Evolutionary conservation across 495 filamentous ascomycete species (phyloP).

Genomic region (Penicillium cataractarum): DNA sequence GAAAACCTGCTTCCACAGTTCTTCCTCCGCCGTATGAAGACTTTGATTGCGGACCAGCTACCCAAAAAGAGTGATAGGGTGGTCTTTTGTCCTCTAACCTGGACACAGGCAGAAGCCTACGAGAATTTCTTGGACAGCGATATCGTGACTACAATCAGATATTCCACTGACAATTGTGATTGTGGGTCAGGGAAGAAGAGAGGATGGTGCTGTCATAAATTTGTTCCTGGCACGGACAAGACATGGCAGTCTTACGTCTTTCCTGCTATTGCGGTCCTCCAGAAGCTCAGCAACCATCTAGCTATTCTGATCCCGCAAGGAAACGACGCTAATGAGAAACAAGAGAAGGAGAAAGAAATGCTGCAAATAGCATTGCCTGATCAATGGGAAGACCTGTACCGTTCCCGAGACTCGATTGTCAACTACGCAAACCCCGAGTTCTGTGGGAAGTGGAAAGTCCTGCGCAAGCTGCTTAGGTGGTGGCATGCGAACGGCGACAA

Average conservation of each 20-base stretch:
- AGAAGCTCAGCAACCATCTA: slow-evolving; percentile 91
- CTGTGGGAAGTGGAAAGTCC: slow-evolving; percentile 95
- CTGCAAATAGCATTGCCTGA: slow-evolving; percentile 76
- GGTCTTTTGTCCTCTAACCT: slow-evolving; percentile 91
- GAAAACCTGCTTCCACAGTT: slow-evolving; percentile 88
- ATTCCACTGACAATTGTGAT: slow-evolving; percentile 65
- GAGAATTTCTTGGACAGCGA: slow-evolving; percentile 76
- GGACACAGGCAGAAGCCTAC: slow-evolving; percentile 82
- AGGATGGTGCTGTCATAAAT: slow-evolving; percentile 80
- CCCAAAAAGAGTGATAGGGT: slow-evolving; percentile 94
- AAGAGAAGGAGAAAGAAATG: slow-evolving; percentile 75
- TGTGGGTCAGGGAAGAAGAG: slow-evolving; percentile 71
- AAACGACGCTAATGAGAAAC: slow-evolving; percentile 71
- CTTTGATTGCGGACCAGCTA: slow-evolving; percentile 89
- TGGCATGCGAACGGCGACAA: slow-evolving; percentile 93
- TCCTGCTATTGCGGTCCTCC: slow-evolving; percentile 77
- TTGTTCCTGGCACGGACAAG: slow-evolving; percentile 54
- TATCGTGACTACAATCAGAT: slow-evolving; percentile 68
- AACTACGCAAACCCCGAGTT: slow-evolving; percentile 89
- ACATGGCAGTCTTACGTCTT: slow-evolving; percentile 84
- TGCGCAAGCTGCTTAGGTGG: slow-evolving; percentile 82
- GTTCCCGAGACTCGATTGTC: slow-evolving; percentile 72
- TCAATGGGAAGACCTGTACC: slow-evolving; percentile 76
- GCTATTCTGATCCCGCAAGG: slow-evolving; percentile 82
- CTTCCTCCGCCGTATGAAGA: slow-evolving; percentile 93